Percentiles rank a stretch among this genome's conserved stretches.
Conservation (phyloP, 2,329 filamentous ascomycete species). For the Cercospora sp. region DNA sequence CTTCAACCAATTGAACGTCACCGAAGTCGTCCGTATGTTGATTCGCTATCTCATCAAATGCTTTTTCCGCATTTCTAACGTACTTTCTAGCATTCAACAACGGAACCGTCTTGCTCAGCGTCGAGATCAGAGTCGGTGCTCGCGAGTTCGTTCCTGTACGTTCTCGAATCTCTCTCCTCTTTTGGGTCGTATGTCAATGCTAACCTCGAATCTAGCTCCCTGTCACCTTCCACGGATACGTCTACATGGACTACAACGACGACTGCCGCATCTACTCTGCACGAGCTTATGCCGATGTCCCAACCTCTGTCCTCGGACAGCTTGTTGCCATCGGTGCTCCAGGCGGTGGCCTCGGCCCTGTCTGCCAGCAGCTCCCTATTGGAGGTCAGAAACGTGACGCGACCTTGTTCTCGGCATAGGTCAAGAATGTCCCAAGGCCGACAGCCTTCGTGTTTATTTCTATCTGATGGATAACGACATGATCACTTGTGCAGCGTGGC, state of each 20-base stretch:
- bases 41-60: neutral
- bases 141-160: conserved; percentile 12
- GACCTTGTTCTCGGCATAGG: neutral
- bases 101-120: conserved; percentile 18
- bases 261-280: conserved; percentile 24
- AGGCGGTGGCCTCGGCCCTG: neutral
- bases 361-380: conserved; percentile 8
- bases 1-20: conserved; percentile 16
- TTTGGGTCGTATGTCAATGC: neutral
- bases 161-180: too few relatives aligned
- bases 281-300: conserved; percentile 18
- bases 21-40: conserved; percentile 3
- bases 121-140: conserved; percentile 12
- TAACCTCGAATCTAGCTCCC: neutral
- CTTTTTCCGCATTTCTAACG: neutral
- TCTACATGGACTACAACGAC: conserved; percentile 26
- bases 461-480: neutral
- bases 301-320: neutral
- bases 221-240: conserved; percentile 20
- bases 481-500: neutral
- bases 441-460: neutral
- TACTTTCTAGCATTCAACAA: conserved; percentile 15
- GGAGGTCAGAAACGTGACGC: conserved; percentile 7
- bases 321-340: conserved; percentile 29
- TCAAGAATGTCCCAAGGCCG: neutral